phyloP scores from a whole-genome alignment of 2,329 filamentous ascomycete species.

The Neocucurbitaria cava region DNA sequence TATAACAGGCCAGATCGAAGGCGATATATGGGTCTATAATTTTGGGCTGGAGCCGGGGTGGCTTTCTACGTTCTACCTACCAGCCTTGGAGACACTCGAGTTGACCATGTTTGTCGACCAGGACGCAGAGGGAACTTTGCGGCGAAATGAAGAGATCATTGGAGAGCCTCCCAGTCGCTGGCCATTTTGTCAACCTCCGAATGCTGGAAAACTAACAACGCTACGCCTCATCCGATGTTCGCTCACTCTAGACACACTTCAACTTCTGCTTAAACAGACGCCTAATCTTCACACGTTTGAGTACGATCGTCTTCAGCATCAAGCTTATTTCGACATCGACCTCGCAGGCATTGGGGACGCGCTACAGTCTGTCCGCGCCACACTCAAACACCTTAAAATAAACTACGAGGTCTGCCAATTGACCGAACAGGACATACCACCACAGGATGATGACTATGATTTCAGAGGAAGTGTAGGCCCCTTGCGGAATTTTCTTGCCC shows the following conservation, averaged over 20 bases:
- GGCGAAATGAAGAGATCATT: neutral
- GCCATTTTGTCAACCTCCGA: neutral
- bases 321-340: neutral
- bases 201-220: slow-evolving; percentile 1
- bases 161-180: neutral
- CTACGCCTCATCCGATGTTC: slow-evolving; percentile 1
- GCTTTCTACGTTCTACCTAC: slow-evolving; percentile 1
- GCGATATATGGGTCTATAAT: neutral
- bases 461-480: neutral
- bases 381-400: neutral
- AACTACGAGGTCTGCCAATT: neutral
- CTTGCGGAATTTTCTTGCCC: neutral
- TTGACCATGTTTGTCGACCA: neutral
- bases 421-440: neutral
- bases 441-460: neutral
- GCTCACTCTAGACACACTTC: neutral
- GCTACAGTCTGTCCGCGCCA: neutral
- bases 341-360: neutral
- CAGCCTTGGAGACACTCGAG: slow-evolving; percentile 1
- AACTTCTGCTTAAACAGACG: slow-evolving; percentile 1
- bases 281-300: slow-evolving; percentile 1
- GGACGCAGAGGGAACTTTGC: neutral
- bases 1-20: neutral
- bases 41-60: neutral
- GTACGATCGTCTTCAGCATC: slow-evolving; percentile 1